A percentile compares a stretch with the other conserved stretches of the same genome.
These are phyloP conservation scores for Termitomyces sp. DNA, from an alignment of 768 basidiomycete species.

Conservation along the genomic window DNA sequence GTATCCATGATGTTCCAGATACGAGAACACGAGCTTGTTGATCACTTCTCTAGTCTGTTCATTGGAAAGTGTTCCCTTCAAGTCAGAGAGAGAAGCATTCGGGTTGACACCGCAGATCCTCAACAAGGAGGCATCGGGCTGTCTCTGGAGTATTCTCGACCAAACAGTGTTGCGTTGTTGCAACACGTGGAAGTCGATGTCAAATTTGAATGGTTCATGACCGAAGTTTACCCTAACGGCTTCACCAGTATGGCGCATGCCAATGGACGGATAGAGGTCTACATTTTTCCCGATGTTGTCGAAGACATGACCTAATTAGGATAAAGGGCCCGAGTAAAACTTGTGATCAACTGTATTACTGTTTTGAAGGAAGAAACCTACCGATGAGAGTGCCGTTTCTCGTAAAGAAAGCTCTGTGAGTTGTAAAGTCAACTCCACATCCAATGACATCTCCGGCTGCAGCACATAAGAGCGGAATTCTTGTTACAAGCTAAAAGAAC, in stretches of 20 bases:
- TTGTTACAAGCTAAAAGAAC: neutral
- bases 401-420: constrained; percentile 80
- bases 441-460: constrained; percentile 86
- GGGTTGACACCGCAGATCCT: constrained; percentile 19
- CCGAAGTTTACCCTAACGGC: constrained; percentile 86
- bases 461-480: constrained; percentile 5
- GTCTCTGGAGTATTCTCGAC: constrained; percentile 59
- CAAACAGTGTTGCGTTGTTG: constrained; percentile 64
- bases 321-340: neutral
- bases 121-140: constrained; percentile 39
- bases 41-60: constrained; percentile 56
- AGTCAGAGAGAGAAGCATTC: constrained; percentile 9
- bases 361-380: constrained; percentile 19
- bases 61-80: constrained; percentile 33
- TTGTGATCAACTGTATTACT: too few relatives aligned
- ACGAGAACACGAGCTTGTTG: constrained; percentile 72
- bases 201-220: constrained; percentile 79
- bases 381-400: constrained; percentile 79
- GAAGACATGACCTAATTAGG: constrained; percentile 56
- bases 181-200: constrained; percentile 85
- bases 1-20: constrained; percentile 85
- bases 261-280: constrained; percentile 83
- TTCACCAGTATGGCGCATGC: constrained; percentile 78
- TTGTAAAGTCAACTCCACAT: constrained; percentile 89
- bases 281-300: constrained; percentile 64